These are phyloP conservation scores for Paraconiothyrium sp. DNA, from an alignment of 2,329 filamentous ascomycete genomes.

Conservation along the genomic window DNA sequence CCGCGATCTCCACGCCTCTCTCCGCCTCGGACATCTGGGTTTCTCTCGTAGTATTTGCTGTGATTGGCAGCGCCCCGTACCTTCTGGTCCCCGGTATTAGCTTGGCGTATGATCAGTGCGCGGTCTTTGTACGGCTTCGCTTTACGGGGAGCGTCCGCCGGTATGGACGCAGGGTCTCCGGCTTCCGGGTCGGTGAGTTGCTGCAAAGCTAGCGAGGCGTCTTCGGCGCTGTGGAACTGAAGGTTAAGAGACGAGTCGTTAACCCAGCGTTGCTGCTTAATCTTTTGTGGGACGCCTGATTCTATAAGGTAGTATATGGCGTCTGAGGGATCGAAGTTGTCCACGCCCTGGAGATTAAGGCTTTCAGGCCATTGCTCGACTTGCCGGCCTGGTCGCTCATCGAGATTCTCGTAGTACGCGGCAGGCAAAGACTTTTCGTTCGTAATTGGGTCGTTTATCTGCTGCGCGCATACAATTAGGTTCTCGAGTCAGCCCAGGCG, in stretches of 20 bases:
- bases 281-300: conserved; percentile 70
- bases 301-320: conserved; percentile 78
- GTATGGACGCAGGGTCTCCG: conserved; percentile 51
- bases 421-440: conserved; percentile 38
- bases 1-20: conserved; percentile 60
- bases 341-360: conserved; percentile 84
- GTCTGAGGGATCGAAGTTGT: conserved; percentile 81
- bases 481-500: conserved; percentile 15
- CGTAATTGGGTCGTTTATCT: conserved; percentile 19
- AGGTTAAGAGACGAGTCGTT: conserved; percentile 92
- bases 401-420: conserved; percentile 45
- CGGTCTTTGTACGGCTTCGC: conserved; percentile 71
- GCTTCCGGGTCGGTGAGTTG: conserved; percentile 63
- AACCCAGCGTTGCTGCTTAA: conserved; percentile 81
- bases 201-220: conserved; percentile 64
- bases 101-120: conserved; percentile 76
- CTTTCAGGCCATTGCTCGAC: conserved; percentile 64
- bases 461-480: conserved; percentile 17
- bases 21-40: conserved; percentile 81
- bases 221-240: conserved; percentile 70
- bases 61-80: conserved; percentile 77
- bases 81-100: conserved; percentile 81
- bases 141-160: conserved; percentile 69
- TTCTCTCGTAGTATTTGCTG: conserved; percentile 91
- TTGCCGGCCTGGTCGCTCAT: conserved; percentile 25